A percentile compares a stretch with the other conserved stretches of the same genome.
phyloP scores from a whole-genome alignment of 139 green algal species.

The Chlorella sp. region DNA sequence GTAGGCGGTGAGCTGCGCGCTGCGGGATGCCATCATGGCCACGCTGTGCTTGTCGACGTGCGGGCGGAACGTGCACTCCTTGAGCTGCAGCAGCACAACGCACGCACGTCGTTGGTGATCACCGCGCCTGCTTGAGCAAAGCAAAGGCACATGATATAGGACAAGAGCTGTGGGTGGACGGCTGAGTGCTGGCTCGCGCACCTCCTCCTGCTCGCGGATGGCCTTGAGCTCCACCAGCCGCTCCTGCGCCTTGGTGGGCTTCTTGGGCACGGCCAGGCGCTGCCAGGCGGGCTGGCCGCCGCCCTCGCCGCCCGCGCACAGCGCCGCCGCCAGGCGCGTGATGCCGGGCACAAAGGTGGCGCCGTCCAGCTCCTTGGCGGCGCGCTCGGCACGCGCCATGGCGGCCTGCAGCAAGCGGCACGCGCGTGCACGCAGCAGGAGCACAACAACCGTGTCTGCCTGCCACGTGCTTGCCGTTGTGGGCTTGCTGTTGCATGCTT shows the following conservation, averaged over 20 bases:
- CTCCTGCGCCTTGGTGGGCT: conserved; percentile 31
- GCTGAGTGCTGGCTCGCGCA: too few species aligned
- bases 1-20: conserved; percentile 27
- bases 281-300: conserved; percentile 23
- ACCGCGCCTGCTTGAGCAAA: too few species aligned
- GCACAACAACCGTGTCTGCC: too few species aligned
- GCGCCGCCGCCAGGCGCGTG: conserved; percentile 38
- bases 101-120: too few species aligned
- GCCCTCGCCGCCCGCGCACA: conserved; percentile 17
- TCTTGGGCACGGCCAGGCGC: conserved; percentile 30
- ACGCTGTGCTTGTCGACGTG: conserved; percentile 50
- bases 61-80: conserved; percentile 68
- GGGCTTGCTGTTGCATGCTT: too few species aligned
- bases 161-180: too few species aligned
- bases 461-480: too few species aligned
- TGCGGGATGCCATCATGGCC: conserved; percentile 55
- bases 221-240: conserved; percentile 24
- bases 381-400: conserved; percentile 19
- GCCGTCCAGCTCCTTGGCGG: conserved; percentile 33
- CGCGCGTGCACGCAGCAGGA: too few species aligned
- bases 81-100: too few species aligned
- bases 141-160: too few species aligned
- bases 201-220: conserved; percentile 34
- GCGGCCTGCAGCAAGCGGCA: conserved; percentile 36
- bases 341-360: conserved; percentile 46